Evolutionary conservation across 257 asterid genomes (phyloP), one percentile per base, ranked within the genome.

Genomic region (Fraxinus anomala): DNA sequence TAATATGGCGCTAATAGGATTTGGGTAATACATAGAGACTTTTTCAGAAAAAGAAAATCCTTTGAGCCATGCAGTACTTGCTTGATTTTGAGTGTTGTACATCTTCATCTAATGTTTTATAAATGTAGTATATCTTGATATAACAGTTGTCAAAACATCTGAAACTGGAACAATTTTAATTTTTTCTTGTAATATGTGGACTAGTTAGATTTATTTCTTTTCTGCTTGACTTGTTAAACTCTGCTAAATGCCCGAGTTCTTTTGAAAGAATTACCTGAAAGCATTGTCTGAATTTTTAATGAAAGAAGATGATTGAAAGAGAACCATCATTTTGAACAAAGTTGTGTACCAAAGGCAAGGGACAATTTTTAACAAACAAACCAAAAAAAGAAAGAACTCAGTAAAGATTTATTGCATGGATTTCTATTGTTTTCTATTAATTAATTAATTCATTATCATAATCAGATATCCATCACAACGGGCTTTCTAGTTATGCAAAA

Each of bases 401-500:
- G 36, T 11, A 63, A 26, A 63, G 34, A 63, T 63, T 24, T 24
- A 10, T 24, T 63, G 14, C 34, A 10, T 63, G 69, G 6, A 2
- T 63, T 11, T 71, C 61, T 44, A n/a, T 65, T 61, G 21, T 42
- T 80, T 70, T 68, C 72, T 40, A 70, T 72, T 80, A 44, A 68
- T 72, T 80, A 44, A 68, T 68, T 49, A 68, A 1, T 59, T 39
- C 36, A 59, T 28, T 54, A 59, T 51, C 59, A 23, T 76, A 39
- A 34, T 24, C 97, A 94, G 98, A 72, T 86, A 19, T 84, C 94
- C 76, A 94, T 94, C 79, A 87, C 92, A 2, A 94, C 97, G 5
- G 93, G 96, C 30, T 76, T 91, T 80, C 84, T 92, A 78, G 93
- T 94, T 70, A 82, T 94, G 86, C 97, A 90, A 82, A 94, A 94